Base-by-base conservation (phyloP, 225 moss, liverwort and hornwort genomes). In the Lunularia cruciata region DNA sequence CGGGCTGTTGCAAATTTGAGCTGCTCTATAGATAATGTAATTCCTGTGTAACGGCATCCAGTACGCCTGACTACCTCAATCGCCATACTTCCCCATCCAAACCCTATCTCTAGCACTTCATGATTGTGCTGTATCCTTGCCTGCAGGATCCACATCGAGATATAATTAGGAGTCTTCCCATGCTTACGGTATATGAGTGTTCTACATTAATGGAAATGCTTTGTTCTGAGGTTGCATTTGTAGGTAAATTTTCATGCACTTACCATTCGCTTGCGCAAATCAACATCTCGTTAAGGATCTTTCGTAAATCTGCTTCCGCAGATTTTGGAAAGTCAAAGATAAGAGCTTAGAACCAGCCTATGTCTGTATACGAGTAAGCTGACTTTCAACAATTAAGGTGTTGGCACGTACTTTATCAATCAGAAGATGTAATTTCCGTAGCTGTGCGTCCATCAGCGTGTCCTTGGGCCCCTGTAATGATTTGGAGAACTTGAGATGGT, bases 11-110 rank as follows among this genome's bases (percentile, higher is more conserved):
- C 79, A 33, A 77, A 84, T 25, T 72, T 71, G 35, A 89, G 76
- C 32, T 89, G 89, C 70, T 86, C 76, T n/a, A 83, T 67, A 6
- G 94, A 90, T 45, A 94, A 70, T 3, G 91, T 91, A 57, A 86
- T 83, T 55, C 82, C 87, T 7, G 71, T 88, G 74, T 85, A 88
- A 2, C 58, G 72, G 52, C 85, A 88, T 1, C 88, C 88, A 0
- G 83, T 85, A 11, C 76, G 77, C 12, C 74, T 83, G 26, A 85
- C 85, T 53, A 88, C n/a, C 39, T 85, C 85, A 14, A 83, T 61
- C 31, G 88, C 85, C 31, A 88, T 57, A 18, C 80, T 78, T 73
- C 88, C 88, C 88, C 85, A 88, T 23, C 88, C 88, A 16, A 25
- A 83, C 35, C 85, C 85, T 11, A 85, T 54, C 22, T 88, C 88